Evolutionary conservation across 176 grass and related monocot species (phyloP).

Genomic region (Oryza punctata): DNA sequence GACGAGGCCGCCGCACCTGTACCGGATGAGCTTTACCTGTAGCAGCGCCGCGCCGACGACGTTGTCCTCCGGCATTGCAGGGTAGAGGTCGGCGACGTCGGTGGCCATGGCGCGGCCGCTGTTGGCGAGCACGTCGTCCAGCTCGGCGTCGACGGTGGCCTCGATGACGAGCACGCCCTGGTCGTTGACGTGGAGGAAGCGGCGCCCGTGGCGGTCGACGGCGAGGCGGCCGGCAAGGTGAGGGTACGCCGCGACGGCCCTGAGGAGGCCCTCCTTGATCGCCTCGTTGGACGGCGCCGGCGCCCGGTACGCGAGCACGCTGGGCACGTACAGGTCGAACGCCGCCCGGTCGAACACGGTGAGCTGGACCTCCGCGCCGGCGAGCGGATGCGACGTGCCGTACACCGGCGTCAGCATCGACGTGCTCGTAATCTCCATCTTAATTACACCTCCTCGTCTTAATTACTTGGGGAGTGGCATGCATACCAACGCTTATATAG

Average conservation of each 20-base stretch:
- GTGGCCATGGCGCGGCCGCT: neutral
- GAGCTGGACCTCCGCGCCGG: constrained; percentile 25
- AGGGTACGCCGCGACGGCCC: constrained; percentile 26
- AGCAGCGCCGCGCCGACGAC: constrained; percentile 1
- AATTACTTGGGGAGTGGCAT: neutral
- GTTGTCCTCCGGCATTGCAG: neutral
- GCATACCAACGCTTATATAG: neutral
- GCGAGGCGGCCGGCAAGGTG: constrained; percentile 18
- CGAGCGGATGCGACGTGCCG: neutral
- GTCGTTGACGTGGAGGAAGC: constrained; percentile 26
- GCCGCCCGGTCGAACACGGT: constrained; percentile 55
- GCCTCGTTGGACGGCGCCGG: constrained; percentile 40
- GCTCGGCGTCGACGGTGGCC: neutral
- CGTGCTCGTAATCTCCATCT: neutral
- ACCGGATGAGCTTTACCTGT: constrained; percentile 37
- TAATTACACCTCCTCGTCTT: neutral
- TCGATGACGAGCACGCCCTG: constrained; percentile 43
- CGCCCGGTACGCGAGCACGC: constrained; percentile 38
- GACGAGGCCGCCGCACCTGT: constrained; percentile 45
- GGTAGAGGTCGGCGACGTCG: constrained; percentile 26
- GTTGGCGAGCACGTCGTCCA: constrained; percentile 21
- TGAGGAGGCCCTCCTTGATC: constrained; percentile 34
- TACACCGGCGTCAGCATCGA: constrained; percentile 9
- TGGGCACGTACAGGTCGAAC: constrained; percentile 34
- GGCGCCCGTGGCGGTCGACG: neutral